Evolutionary conservation across 192 early-diverging fungal genomes (phyloP).

Genomic region (Coemansia sp.): DNA sequence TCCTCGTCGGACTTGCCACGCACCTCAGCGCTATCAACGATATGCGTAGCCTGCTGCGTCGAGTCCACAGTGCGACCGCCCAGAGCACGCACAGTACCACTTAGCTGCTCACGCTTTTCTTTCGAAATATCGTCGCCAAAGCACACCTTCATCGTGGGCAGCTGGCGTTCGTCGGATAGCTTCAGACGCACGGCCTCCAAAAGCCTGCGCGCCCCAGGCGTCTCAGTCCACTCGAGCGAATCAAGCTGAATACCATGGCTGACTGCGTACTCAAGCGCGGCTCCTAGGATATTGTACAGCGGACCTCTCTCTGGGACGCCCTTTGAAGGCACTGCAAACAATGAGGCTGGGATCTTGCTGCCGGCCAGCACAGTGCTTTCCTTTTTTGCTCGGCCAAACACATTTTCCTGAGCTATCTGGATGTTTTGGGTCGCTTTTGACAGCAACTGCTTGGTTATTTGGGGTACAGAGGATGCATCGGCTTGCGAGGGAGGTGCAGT

Average conservation of each 20-base stretch:
- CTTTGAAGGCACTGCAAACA: conserved; percentile 31
- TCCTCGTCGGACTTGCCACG: conserved; percentile 21
- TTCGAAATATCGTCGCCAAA: conserved; percentile 23
- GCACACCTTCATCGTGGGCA: conserved; percentile 30
- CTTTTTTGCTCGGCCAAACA: conserved; percentile 16
- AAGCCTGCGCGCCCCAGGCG: conserved; percentile 14
- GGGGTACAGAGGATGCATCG: conserved; percentile 7
- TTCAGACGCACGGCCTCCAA: conserved; percentile 37
- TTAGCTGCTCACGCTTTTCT: conserved; percentile 17
- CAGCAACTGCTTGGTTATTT: conserved; percentile 27
- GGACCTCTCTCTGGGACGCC: conserved; percentile 31
- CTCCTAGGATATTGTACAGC: conserved; percentile 41
- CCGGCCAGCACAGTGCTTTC: conserved; percentile 5
- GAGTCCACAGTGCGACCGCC: conserved; percentile 27
- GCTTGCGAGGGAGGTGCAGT: conserved; percentile 11
- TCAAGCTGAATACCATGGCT: conserved; percentile 17
- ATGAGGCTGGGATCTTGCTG: conserved; percentile 27
- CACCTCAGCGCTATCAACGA: conserved; percentile 22
- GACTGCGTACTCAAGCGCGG: conserved; percentile 31
- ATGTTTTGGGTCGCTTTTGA: conserved; percentile 32
- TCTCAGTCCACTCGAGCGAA: conserved; percentile 13
- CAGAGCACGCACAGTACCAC: conserved; percentile 14
- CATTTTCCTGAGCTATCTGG: conserved; percentile 40
- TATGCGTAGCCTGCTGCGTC: conserved; percentile 31
- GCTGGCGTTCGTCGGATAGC: conserved; percentile 38